Percentiles rank a stretch among this genome's conserved stretches.
phyloP scores from a whole-genome alignment of 2,329 filamentous ascomycete genomes.

The Mycosphaerella sp. region DNA sequence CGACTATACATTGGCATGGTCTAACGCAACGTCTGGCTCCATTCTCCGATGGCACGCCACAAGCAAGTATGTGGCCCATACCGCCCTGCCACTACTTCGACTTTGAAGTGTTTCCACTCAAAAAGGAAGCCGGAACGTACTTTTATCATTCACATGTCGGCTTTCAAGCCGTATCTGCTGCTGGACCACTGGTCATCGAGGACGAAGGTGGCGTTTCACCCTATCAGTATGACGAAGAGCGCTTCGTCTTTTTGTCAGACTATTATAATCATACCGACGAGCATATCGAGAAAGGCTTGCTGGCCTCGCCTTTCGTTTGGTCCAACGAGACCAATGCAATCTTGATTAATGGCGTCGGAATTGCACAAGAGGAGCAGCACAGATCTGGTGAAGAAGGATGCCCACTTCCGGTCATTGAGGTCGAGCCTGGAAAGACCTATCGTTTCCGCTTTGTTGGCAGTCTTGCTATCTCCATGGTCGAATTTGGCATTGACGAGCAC shows the following conservation, averaged over 20 bases:
- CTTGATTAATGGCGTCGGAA: slow-evolving; percentile 50
- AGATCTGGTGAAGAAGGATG: slow-evolving; percentile 21
- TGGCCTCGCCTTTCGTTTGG: slow-evolving; percentile 49
- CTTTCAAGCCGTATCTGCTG: slow-evolving; percentile 54
- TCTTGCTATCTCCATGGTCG: slow-evolving; percentile 50
- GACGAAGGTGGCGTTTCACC: slow-evolving; percentile 40
- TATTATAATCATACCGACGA: slow-evolving; percentile 52
- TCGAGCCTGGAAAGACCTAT: slow-evolving; percentile 57
- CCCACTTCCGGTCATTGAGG: slow-evolving; percentile 45
- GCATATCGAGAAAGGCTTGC: slow-evolving; percentile 47
- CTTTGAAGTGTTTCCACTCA: slow-evolving; percentile 54
- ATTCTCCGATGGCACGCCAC: slow-evolving; percentile 58
- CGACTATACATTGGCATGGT: slow-evolving; percentile 68
- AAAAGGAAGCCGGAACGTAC: slow-evolving; percentile 55
- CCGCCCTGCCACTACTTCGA: slow-evolving; percentile 58
- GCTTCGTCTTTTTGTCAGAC: slow-evolving; percentile 51
- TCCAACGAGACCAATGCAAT: slow-evolving; percentile 54
- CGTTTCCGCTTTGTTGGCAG: slow-evolving; percentile 55
- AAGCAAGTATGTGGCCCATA: slow-evolving; percentile 61
- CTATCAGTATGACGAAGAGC: slow-evolving; percentile 58
- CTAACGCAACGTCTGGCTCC: slow-evolving; percentile 54
- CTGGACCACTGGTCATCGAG: slow-evolving; percentile 55
- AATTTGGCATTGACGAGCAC: slow-evolving; percentile 54
- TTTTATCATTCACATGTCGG: slow-evolving; percentile 64
- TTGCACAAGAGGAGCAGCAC: slow-evolving; percentile 20